Evolutionary conservation across 768 basidiomycete genomes (phyloP).

Genomic region (Hemileccinum impolitum): DNA sequence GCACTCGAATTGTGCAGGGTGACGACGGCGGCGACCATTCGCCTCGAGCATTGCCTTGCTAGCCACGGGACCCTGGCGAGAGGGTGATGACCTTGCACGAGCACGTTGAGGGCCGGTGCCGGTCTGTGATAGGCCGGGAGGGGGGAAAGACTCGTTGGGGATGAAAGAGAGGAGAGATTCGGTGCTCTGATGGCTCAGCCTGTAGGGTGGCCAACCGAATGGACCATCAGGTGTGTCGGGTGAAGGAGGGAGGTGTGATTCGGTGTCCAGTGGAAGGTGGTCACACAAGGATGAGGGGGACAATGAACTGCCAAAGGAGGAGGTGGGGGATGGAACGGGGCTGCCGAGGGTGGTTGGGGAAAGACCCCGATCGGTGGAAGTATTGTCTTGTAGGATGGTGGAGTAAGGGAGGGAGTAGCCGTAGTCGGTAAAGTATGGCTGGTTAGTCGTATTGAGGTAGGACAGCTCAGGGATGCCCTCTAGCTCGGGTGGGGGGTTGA

Average conservation of each 20-base stretch:
- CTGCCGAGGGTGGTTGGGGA: conserved; percentile 12
- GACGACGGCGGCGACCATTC: conserved; percentile 29
- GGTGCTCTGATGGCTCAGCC: conserved; percentile 2
- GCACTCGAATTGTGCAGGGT: conserved; percentile 21
- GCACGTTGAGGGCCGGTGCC: conserved; percentile 12
- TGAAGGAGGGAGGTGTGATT: conserved; percentile 17
- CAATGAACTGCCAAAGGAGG: conserved; percentile 21
- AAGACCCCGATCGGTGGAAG: conserved; percentile 2
- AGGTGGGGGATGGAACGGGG: conserved; percentile 23
- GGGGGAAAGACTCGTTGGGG: conserved; percentile 2
- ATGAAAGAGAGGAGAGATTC: conserved; percentile 4
- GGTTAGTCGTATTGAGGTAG: conserved; percentile 5
- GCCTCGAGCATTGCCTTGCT: conserved; percentile 34
- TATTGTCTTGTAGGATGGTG: conserved; percentile 13
- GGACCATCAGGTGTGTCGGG: conserved; percentile 12
- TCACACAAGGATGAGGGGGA: conserved; percentile 21
- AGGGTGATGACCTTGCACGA: conserved; percentile 13
- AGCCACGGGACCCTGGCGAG: conserved; percentile 21
- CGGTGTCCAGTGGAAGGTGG: conserved; percentile 11
- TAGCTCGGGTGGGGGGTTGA: conserved; percentile 2
- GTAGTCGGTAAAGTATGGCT: conserved; percentile 7
- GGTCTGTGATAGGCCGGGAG: background rate
- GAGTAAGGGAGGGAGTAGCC: conserved; percentile 5
- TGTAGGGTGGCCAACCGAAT: conserved; percentile 4
- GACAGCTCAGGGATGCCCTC: conserved; percentile 22